Evolutionary conservation across 1,284 basidiomycete species (phyloP).

Genomic region (Hortiboletus rubellus): DNA sequence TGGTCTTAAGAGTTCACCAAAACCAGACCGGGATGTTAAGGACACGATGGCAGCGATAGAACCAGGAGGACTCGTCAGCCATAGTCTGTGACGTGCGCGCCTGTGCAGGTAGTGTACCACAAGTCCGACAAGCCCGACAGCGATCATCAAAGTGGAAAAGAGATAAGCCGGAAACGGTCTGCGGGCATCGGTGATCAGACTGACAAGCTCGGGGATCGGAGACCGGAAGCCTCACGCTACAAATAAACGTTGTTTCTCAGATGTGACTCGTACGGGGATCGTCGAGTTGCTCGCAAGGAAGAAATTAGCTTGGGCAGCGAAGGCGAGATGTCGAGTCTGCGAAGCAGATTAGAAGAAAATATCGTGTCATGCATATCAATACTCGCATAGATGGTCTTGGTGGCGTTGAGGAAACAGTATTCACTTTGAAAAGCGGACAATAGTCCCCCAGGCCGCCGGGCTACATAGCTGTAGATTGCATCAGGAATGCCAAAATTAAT

Average conservation of each 20-base stretch:
- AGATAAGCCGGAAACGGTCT: conserved; percentile 52
- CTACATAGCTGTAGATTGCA: conserved; percentile 54
- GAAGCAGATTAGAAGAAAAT: background rate
- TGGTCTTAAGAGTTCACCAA: conserved; percentile 59
- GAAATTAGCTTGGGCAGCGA: conserved; percentile 56
- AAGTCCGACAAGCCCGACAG: conserved; percentile 47
- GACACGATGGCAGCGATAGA: conserved; percentile 56
- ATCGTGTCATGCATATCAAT: background rate
- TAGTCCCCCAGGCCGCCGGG: conserved; percentile 39
- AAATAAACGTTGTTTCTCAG: conserved; percentile 47
- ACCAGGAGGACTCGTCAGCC: conserved; percentile 57
- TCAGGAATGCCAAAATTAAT: conserved; percentile 51
- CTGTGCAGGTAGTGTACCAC: conserved; percentile 49
- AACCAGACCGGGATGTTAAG: conserved; percentile 60
- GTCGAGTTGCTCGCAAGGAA: conserved; percentile 44
- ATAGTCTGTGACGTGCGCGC: conserved; percentile 48
- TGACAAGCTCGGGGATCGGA: background rate
- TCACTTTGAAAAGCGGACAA: conserved; percentile 47
- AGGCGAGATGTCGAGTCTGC: conserved; percentile 56
- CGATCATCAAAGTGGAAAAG: conserved; percentile 48
- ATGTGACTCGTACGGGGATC: conserved; percentile 41
- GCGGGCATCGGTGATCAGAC: conserved; percentile 15
- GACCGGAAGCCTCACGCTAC: conserved; percentile 49
- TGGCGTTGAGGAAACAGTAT: conserved; percentile 53
- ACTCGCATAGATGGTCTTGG: conserved; percentile 52